Evolutionary conservation across 345 rosid genomes (phyloP).

Genomic region (Firmiana major): DNA sequence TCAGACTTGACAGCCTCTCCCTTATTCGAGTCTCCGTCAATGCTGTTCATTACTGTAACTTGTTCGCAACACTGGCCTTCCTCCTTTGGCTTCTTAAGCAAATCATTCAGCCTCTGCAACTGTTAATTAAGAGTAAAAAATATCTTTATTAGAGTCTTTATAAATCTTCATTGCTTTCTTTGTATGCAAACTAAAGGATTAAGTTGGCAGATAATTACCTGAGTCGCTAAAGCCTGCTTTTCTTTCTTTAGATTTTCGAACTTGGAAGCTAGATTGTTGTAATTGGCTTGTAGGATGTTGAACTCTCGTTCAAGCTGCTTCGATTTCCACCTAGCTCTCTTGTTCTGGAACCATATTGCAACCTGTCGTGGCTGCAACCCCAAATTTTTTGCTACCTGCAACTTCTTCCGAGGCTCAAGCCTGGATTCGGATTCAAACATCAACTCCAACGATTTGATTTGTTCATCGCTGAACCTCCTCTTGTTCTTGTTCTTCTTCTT

Average conservation of each 20-base stretch:
- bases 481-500: slow-evolving; percentile 48
- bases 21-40: slow-evolving; percentile 44
- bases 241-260: slow-evolving; percentile 64
- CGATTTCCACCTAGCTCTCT: slow-evolving; percentile 81
- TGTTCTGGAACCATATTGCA: slow-evolving; percentile 89
- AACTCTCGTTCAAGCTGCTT: slow-evolving; percentile 78
- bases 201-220: slow-evolving; percentile 38
- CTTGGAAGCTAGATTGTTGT: slow-evolving; percentile 46
- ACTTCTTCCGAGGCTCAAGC: slow-evolving; percentile 71
- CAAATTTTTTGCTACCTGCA: slow-evolving; percentile 68
- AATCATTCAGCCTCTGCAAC: slow-evolving; percentile 59
- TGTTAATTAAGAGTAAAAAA: slow-evolving; percentile 14
- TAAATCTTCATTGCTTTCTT: not conserved
- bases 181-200: not conserved
- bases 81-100: slow-evolving; percentile 27
- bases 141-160: not conserved
- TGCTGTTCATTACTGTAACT: slow-evolving; percentile 20
- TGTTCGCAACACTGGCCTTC: slow-evolving; percentile 31
- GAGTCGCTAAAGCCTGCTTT: slow-evolving; percentile 48
- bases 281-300: slow-evolving; percentile 46
- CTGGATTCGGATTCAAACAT: slow-evolving; percentile 70
- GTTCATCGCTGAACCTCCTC: slow-evolving; percentile 80
- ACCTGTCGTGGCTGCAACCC: slow-evolving; percentile 87
- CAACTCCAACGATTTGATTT: slow-evolving; percentile 63
- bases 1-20: slow-evolving; percentile 32